These are phyloP conservation scores for Tricholoma sp. DNA, from an alignment of 768 basidiomycete species.

Conservation along the genomic window DNA sequence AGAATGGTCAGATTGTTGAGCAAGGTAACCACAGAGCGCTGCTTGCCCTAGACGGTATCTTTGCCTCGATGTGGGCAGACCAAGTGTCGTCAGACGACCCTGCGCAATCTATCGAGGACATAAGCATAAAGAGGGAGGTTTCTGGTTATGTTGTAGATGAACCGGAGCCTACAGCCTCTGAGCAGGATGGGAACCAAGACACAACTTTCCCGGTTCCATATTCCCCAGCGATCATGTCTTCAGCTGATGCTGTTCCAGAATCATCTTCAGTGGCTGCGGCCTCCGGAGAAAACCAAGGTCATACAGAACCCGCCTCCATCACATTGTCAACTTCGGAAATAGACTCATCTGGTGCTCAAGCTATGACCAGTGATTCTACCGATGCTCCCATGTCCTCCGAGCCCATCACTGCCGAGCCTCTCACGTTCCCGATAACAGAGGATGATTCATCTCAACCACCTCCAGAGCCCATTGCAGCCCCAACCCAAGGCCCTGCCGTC, in stretches of 20 bases:
- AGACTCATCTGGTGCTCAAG: conserved; percentile 15
- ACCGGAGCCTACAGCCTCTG: conserved; percentile 13
- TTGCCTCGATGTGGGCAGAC: conserved; percentile 87
- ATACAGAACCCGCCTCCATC: conserved; percentile 4
- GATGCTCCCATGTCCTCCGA: conserved; percentile 10
- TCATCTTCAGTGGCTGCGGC: neutral
- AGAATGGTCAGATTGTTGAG: conserved; percentile 86
- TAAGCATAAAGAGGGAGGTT: conserved; percentile 32
- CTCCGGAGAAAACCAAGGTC: neutral
- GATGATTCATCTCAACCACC: conserved; percentile 17
- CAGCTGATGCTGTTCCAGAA: conserved; percentile 1
- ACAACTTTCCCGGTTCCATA: neutral
- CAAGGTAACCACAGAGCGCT: conserved; percentile 77
- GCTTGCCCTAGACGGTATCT: conserved; percentile 62
- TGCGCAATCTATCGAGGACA: conserved; percentile 24
- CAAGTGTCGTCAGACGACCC: conserved; percentile 67
- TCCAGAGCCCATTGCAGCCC: conserved; percentile 16
- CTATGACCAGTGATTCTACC: conserved; percentile 10
- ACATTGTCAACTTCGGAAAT: conserved; percentile 25
- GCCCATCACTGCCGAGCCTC: conserved; percentile 9
- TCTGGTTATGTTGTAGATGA: conserved; percentile 42
- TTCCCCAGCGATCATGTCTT: conserved; percentile 2
- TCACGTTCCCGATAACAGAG: conserved; percentile 32
- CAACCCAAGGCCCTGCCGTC: conserved; percentile 37
- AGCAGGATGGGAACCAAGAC: neutral